phyloP scores from a whole-genome alignment of 73 alveolate genomes.

The Blepharisma japonicum region DNA sequence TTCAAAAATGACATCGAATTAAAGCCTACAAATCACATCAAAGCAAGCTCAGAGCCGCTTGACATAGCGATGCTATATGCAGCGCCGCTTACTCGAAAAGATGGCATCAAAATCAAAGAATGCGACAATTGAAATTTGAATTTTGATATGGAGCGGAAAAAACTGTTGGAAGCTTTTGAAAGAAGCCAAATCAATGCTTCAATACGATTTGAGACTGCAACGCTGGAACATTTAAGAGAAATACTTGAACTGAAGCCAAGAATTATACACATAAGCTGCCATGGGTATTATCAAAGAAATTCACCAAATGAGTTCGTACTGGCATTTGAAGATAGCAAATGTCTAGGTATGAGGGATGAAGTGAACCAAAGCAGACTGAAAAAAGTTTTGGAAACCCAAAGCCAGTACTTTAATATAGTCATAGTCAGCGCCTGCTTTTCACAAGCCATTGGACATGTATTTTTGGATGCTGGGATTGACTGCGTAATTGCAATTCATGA shows the following conservation, averaged over 20 bases:
- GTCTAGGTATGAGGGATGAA: conserved; percentile 47
- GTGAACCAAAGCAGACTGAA: conserved; percentile 39
- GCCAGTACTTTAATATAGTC: conserved; percentile 32
- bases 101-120: conserved; percentile 27
- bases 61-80: conserved; percentile 59
- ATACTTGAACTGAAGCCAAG: conserved; percentile 43
- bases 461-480: conserved; percentile 50
- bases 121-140: not conserved
- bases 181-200: conserved; percentile 34
- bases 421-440: conserved; percentile 67
- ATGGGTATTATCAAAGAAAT: conserved; percentile 48
- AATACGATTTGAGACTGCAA: conserved; percentile 55
- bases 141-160: not conserved
- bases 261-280: conserved; percentile 65
- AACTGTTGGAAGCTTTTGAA: conserved; percentile 31
- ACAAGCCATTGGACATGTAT: conserved; percentile 50
- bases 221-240: conserved; percentile 39
- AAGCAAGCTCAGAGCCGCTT: conserved; percentile 15
- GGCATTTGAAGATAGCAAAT: conserved; percentile 55
- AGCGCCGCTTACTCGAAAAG: conserved; percentile 54
- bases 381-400: conserved; percentile 33
- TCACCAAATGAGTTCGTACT: conserved; percentile 31
- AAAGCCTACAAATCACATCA: not conserved
- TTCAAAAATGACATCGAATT: not conserved
- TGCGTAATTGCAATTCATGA: conserved; percentile 58